Percentiles rank a stretch among this genome's conserved stretches.
Conservation (phyloP, 495 filamentous ascomycete genomes). For the Penicillium parvum region DNA sequence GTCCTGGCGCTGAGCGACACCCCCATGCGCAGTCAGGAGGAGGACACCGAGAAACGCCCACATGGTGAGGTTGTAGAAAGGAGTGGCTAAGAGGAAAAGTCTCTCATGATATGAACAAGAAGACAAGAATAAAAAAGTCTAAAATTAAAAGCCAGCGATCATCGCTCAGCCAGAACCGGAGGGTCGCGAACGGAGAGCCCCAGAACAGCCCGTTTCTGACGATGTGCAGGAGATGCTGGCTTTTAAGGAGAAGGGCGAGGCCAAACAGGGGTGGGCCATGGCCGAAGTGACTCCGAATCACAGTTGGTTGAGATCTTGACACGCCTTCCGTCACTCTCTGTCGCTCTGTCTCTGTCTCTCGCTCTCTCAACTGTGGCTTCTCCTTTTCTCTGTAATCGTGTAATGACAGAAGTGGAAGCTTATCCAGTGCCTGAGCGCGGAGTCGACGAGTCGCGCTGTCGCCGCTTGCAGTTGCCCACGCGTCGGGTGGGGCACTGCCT, state of each 20-base stretch:
- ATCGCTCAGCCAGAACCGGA: not conserved
- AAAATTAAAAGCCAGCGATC: not conserved
- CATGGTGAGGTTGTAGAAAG: not conserved
- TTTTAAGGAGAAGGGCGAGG: not conserved
- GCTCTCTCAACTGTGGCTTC: too few relatives aligned
- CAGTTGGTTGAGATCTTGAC: too few relatives aligned
- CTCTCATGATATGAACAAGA: not conserved
- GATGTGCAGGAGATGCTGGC: too few relatives aligned
- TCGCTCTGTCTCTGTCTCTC: too few relatives aligned
- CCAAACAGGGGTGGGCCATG: too few relatives aligned
- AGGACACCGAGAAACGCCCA: constrained; percentile 1
- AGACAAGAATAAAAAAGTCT: too few relatives aligned
- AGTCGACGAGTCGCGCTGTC: not conserved
- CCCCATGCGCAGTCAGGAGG: not conserved
- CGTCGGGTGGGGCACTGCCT: not conserved
- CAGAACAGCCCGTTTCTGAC: too few relatives aligned
- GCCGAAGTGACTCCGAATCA: too few relatives aligned
- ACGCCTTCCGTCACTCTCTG: too few relatives aligned
- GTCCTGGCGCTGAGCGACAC: constrained; percentile 1
- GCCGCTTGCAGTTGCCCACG: not conserved
- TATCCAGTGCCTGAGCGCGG: not conserved
- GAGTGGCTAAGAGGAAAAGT: not conserved
- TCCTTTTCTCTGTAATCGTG: too few relatives aligned
- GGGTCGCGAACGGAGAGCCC: not conserved
- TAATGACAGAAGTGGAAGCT: too few relatives aligned